phyloP scores from a whole-genome alignment of 2,329 filamentous ascomycete species.

The Aureobasidium sp. region DNA sequence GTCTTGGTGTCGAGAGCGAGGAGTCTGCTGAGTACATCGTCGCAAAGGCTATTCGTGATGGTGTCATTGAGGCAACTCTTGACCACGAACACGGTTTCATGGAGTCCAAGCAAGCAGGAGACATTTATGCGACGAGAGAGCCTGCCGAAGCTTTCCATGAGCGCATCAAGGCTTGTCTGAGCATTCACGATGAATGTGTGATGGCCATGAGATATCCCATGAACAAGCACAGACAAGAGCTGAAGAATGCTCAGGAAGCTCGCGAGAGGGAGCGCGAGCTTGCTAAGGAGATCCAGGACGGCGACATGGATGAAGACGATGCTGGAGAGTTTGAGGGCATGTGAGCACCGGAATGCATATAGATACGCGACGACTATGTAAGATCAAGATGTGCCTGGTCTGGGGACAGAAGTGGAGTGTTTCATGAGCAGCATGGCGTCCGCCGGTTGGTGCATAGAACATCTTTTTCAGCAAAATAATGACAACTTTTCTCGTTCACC shows the following conservation, averaged over 20 bases:
- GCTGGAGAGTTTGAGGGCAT: conserved; percentile 85
- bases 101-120: conserved; percentile 95
- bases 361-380: conserved; percentile 3
- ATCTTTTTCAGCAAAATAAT: conserved; percentile 12
- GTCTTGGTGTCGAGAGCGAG: conserved; percentile 85
- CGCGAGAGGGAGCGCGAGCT: conserved; percentile 91
- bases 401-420: not conserved
- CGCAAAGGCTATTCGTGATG: conserved; percentile 94
- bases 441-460: conserved; percentile 11
- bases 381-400: conserved; percentile 6
- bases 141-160: conserved; percentile 97
- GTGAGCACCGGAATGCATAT: conserved; percentile 41
- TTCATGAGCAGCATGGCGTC: conserved; percentile 12
- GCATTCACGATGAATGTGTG: conserved; percentile 93
- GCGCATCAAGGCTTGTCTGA: conserved; percentile 84
- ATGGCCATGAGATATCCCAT: conserved; percentile 99
- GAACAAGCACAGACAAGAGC: conserved; percentile 95
- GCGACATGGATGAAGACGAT: conserved; percentile 94
- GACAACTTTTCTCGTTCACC: not conserved
- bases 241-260: conserved; percentile 98
- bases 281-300: conserved; percentile 98
- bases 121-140: conserved; percentile 92
- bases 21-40: conserved; percentile 99
- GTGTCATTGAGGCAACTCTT: conserved; percentile 89
- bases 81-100: conserved; percentile 95